phyloP scores from a whole-genome alignment of 495 filamentous ascomycete genomes.

The Chaetomidium leptoderma region DNA sequence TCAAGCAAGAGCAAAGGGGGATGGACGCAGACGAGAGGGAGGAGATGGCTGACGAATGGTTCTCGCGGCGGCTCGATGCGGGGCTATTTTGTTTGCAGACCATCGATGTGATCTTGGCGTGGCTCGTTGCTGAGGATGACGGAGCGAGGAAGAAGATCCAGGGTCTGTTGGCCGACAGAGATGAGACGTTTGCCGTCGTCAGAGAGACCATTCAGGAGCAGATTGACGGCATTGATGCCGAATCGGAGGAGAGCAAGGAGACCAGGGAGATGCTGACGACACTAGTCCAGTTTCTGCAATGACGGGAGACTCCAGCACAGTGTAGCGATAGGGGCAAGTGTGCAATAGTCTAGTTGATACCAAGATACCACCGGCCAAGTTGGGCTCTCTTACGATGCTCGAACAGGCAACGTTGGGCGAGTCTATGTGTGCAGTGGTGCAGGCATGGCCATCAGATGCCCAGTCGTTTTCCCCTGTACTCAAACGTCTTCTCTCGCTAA shows the following conservation, averaged over 20 bases:
- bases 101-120: constrained; percentile 83
- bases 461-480: too few relatives aligned
- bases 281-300: constrained; percentile 57
- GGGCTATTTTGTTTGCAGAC: constrained; percentile 84
- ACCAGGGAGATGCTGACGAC: constrained; percentile 67
- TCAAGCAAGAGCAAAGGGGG: constrained; percentile 51
- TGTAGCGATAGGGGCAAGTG: constrained; percentile 8
- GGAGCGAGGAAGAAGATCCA: constrained; percentile 66
- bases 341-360: constrained; percentile 17
- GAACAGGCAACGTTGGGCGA: neutral
- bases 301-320: neutral
- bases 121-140: constrained; percentile 87
- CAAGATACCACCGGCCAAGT: constrained; percentile 23
- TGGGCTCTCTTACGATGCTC: neutral
- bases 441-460: too few relatives aligned
- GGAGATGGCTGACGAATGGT: constrained; percentile 60
- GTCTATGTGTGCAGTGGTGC: too few relatives aligned
- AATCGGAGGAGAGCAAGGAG: constrained; percentile 55
- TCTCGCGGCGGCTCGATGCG: constrained; percentile 78
- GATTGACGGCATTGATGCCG: constrained; percentile 56
- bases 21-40: constrained; percentile 59
- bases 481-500: too few relatives aligned
- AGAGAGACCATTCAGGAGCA: constrained; percentile 65
- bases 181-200: constrained; percentile 60
- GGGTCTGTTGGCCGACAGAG: constrained; percentile 59